These are phyloP conservation scores for Barnettozyma californica DNA, from an alignment of 805 yeast genomes.

Conservation along the genomic window DNA sequence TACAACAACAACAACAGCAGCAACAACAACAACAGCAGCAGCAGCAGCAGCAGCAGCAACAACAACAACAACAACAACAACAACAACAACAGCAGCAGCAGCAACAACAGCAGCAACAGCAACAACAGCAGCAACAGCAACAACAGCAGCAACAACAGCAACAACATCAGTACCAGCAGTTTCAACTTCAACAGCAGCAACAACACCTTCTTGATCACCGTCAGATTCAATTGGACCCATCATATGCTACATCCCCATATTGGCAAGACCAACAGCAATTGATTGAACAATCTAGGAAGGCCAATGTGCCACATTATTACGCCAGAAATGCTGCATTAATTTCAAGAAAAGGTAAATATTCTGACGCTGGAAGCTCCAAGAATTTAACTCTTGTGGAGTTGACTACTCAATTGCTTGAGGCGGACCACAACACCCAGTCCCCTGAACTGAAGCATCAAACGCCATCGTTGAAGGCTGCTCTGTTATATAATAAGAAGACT, in stretches of 20 bases:
- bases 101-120: conserved; percentile 29
- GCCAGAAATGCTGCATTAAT: conserved; percentile 78
- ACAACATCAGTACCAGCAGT: conserved; percentile 9
- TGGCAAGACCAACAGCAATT: conserved; percentile 83
- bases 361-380: conserved; percentile 15
- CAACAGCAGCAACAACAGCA: conserved; percentile 14
- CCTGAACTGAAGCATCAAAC: conserved; percentile 8
- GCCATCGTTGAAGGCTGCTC: conserved; percentile 14
- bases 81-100: conserved; percentile 29
- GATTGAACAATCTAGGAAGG: conserved; percentile 62
- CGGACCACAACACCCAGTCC: conserved; percentile 25
- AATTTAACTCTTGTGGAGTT: conserved; percentile 33
- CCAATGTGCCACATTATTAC: conserved; percentile 70
- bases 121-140: conserved; percentile 14
- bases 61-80: conserved; percentile 12
- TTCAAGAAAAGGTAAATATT: conserved; percentile 36
- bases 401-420: conserved; percentile 32
- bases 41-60: conserved; percentile 16
- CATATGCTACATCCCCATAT: conserved; percentile 35
- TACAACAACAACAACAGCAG: conserved; percentile 27
- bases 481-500: conserved; percentile 35
- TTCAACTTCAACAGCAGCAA: conserved; percentile 28
- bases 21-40: conserved; percentile 25
- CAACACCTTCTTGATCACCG: conserved; percentile 20
- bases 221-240: conserved; percentile 30